A percentile compares a stretch with the other conserved stretches of the same genome.
Evolutionary conservation across 805 yeast species (phyloP).

Genomic region (Kuraishia molischiana): DNA sequence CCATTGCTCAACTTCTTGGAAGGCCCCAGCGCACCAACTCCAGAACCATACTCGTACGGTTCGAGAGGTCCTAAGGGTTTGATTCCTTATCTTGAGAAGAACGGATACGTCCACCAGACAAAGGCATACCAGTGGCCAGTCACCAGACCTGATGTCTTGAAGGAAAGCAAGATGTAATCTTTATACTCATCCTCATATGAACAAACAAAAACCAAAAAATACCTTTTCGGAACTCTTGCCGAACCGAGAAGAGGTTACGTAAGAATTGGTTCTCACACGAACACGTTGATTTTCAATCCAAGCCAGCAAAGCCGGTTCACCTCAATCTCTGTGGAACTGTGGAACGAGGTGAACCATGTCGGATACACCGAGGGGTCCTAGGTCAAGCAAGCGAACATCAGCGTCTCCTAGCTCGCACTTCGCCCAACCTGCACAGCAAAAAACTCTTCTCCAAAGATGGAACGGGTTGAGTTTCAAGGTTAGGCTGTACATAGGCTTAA

Average conservation of each 20-base stretch:
- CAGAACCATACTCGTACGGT: constrained; percentile 75
- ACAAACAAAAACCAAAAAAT: too few species aligned
- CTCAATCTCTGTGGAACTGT: too few species aligned
- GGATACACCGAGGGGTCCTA: background rate
- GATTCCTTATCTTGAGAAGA: constrained; percentile 47
- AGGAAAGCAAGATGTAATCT: constrained; percentile 16
- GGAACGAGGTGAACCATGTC: too few species aligned
- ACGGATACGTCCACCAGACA: constrained; percentile 64
- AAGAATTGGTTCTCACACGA: background rate
- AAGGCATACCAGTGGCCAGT: constrained; percentile 88
- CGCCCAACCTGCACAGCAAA: too few species aligned
- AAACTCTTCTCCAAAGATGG: too few species aligned
- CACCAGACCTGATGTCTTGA: constrained; percentile 39
- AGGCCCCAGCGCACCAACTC: constrained; percentile 55
- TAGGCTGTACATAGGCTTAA: constrained; percentile 19
- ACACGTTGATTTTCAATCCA: too few species aligned
- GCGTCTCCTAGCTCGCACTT: too few species aligned
- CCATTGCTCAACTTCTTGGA: constrained; percentile 81
- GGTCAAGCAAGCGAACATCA: background rate
- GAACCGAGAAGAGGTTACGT: too few species aligned
- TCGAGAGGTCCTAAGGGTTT: constrained; percentile 77
- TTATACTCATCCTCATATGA: too few species aligned
- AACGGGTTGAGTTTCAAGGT: constrained; percentile 15
- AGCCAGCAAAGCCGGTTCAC: too few species aligned
- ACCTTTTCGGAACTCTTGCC: too few species aligned